Conservation (phyloP, 768 basidiomycete genomes). For the Tulasnella sp. region DNA sequence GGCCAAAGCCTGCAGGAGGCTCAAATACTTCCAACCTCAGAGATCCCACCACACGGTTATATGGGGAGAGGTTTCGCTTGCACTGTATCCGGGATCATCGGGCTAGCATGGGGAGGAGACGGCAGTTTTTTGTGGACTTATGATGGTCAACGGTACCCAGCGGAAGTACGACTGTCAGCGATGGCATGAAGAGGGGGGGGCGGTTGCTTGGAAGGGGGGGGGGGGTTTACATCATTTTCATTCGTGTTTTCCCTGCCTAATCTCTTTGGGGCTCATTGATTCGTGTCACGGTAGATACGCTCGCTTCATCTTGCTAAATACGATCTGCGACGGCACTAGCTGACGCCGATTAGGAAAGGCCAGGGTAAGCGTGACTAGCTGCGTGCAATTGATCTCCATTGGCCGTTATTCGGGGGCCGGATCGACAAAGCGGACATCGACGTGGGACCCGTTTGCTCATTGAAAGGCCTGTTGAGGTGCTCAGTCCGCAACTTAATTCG, state of each 20-base stretch:
- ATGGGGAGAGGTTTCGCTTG: not conserved
- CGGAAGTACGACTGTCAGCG: not conserved
- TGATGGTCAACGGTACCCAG: not conserved
- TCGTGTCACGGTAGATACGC: too few species aligned
- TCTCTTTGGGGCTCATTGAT: too few species aligned
- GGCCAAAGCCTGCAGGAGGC: not conserved
- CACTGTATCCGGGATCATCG: not conserved
- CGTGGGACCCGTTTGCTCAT: slow-evolving; percentile 1
- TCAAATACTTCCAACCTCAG: not conserved
- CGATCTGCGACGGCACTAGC: too few species aligned
- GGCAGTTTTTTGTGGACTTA: not conserved
- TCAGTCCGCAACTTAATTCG: slow-evolving; percentile 16
- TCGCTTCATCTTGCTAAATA: not conserved
- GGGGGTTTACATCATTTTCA: too few species aligned
- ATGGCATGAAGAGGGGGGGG: not conserved
- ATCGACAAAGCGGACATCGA: not conserved
- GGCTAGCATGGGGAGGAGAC: not conserved
- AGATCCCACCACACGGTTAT: not conserved
- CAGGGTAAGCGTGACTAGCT: not conserved
- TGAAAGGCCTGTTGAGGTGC: slow-evolving; percentile 4
- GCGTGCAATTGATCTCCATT: not conserved
- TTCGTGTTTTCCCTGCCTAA: too few species aligned
- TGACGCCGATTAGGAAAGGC: not conserved
- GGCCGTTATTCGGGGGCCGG: not conserved
- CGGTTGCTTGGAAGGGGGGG: too few species aligned